These are phyloP conservation scores for Saccharum spontaneum DNA, from an alignment of 176 grass and related monocot genomes.

Conservation along the genomic window DNA sequence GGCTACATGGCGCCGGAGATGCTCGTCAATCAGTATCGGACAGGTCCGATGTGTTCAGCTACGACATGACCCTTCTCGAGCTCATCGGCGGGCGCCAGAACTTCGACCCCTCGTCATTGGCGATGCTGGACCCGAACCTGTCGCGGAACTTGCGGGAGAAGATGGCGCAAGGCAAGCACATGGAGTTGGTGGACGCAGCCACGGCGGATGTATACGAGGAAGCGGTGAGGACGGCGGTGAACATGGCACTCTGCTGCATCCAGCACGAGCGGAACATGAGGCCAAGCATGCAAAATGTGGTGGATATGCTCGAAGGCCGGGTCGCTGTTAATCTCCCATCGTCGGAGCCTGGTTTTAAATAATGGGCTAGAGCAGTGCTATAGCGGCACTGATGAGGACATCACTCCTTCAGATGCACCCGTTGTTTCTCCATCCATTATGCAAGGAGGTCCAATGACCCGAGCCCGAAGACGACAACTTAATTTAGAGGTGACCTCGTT, in stretches of 20 bases:
- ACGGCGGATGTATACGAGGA: background rate
- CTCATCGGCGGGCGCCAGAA: constrained; percentile 40
- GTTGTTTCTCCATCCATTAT: too few relatives aligned
- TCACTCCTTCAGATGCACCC: too few relatives aligned
- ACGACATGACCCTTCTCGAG: constrained; percentile 55
- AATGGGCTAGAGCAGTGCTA: too few relatives aligned
- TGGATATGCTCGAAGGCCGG: constrained; percentile 32
- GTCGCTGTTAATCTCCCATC: too few relatives aligned
- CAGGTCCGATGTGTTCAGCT: constrained; percentile 60
- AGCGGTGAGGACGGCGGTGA: too few relatives aligned
- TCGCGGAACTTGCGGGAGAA: background rate
- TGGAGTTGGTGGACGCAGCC: constrained; percentile 46
- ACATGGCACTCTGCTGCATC: too few relatives aligned
- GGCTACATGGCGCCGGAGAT: constrained; percentile 56
- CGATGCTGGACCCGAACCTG: background rate
- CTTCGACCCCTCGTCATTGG: background rate
- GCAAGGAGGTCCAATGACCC: too few relatives aligned
- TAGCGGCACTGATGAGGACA: too few relatives aligned
- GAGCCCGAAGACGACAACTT: too few relatives aligned
- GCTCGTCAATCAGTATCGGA: constrained; percentile 36
- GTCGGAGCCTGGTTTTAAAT: too few relatives aligned
- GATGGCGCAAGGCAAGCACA: constrained; percentile 14
- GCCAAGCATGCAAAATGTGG: constrained; percentile 37
- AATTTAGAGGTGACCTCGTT: too few relatives aligned
- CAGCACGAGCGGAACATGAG: background rate